Evolutionary conservation across 495 filamentous ascomycete genomes (phyloP), one percentile per base, ranked within the genome.

Genomic region (Podospora sp.): DNA sequence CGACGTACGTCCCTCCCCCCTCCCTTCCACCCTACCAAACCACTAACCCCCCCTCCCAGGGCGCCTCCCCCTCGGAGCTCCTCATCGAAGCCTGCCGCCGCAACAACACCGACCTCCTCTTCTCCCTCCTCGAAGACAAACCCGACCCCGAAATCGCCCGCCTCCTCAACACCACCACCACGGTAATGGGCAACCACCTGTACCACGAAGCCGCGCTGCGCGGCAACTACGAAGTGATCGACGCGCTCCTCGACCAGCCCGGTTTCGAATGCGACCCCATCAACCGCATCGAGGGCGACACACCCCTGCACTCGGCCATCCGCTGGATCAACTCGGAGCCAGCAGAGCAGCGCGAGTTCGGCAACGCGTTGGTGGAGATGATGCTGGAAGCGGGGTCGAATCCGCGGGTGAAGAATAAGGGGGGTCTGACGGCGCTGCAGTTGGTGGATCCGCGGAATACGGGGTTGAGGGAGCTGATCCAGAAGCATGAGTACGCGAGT

Each of bases 261-360:
- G 92, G 87, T 63, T 90, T 99, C 77, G 95, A 99, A 83, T 96
- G 95, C 76, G 95, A 99, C 83, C 92, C 92, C 6, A 69, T 91
- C 63, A 92, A 90, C 75, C 88, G 89, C 29, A 68, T 87, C 73
- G 95, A 98, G 68, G 86, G 87, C 65, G 93, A 98, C 78, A 97
- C 93, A 1, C 94, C 94, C 8, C 84, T 99, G 40, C 95, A 99
- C 83, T 86, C 86, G 72, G 93, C 92, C 18, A 90, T 99, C 46
- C 87, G 91, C 33, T 97, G 88, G 78, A 88, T 92, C 76, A 97
- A 94, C 78, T 79, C 83, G 50, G 80, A 85, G 67, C 81, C 82
- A 6, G 56, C 73, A 4, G 86, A 83, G 29, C 88, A 91, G 72
- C 77, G 84, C 65, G 82, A 87, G 65, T 84, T 88, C 35, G 93